phyloP scores from a whole-genome alignment of 352 stramenopile species.

The Aphanomyces invadans region DNA sequence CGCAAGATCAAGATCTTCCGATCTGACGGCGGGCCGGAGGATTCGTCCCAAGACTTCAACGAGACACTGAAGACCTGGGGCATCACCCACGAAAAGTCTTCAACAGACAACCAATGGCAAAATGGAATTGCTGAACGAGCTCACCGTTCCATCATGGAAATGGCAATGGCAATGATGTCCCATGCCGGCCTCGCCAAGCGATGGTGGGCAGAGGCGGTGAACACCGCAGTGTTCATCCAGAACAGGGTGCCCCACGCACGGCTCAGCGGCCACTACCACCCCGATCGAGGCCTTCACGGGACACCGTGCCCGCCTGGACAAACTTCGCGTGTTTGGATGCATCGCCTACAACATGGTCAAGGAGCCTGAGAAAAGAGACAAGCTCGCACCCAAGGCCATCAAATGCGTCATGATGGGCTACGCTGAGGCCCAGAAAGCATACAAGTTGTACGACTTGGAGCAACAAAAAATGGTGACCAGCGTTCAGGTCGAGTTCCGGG shows the following conservation, averaged over 20 bases:
- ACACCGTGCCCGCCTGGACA: slow-evolving; percentile 11
- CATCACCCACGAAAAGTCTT: slow-evolving; percentile 29
- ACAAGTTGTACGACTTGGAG: slow-evolving; percentile 21
- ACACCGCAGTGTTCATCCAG: slow-evolving; percentile 29
- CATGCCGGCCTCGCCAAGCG: slow-evolving; percentile 25
- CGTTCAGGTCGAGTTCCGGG: slow-evolving; percentile 6
- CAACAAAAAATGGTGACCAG: slow-evolving; percentile 9
- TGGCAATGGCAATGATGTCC: slow-evolving; percentile 28
- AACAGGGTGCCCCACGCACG: slow-evolving; percentile 21
- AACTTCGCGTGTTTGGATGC: slow-evolving; percentile 31
- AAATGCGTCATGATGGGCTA: slow-evolving; percentile 29
- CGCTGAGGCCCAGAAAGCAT: slow-evolving; percentile 24
- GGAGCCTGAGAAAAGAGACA: slow-evolving; percentile 24
- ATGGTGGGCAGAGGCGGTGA: slow-evolving; percentile 33
- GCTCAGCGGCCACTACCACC: not conserved
- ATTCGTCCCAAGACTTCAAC: slow-evolving; percentile 27
- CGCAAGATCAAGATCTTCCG: slow-evolving; percentile 26
- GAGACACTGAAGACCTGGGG: slow-evolving; percentile 17
- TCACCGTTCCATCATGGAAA: slow-evolving; percentile 30
- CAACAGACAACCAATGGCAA: slow-evolving; percentile 31
- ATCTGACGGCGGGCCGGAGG: slow-evolving; percentile 32
- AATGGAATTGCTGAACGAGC: slow-evolving; percentile 32
- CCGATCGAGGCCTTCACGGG: slow-evolving; percentile 28
- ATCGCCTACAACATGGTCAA: slow-evolving; percentile 30
- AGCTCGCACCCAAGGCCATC: slow-evolving; percentile 28